Percentiles rank a stretch among this genome's conserved stretches.
These are phyloP conservation scores for Verticillium nubilum DNA, from an alignment of 2,329 filamentous ascomycete genomes.

Conservation along the genomic window DNA sequence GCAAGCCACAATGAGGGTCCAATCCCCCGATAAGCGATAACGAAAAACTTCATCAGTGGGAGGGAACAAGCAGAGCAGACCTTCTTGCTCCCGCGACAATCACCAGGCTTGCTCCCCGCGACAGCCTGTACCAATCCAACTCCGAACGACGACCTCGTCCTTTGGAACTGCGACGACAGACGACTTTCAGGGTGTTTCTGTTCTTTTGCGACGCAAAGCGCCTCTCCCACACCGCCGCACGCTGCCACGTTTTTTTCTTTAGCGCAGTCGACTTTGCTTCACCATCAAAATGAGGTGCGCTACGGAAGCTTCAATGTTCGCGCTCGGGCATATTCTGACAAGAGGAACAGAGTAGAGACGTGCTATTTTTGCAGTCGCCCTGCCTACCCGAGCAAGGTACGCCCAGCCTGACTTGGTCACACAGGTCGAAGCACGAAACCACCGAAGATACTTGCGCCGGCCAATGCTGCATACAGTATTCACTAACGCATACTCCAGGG, in stretches of 20 bases:
- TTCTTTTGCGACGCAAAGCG: background rate
- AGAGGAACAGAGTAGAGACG: constrained; percentile 32
- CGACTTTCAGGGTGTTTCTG: background rate
- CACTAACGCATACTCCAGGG: constrained; percentile 24
- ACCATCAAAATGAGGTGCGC: constrained; percentile 12
- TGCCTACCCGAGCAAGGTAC: constrained; percentile 41
- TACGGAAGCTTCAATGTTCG: background rate
- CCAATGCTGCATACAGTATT: background rate
- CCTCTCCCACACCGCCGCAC: background rate
- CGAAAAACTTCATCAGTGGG: background rate
- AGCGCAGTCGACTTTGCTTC: background rate
- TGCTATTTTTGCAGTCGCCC: constrained; percentile 43
- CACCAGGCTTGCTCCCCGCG: background rate
- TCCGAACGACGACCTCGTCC: background rate
- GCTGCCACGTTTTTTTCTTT: background rate
- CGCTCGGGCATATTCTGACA: background rate
- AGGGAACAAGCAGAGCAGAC: background rate
- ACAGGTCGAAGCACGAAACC: background rate
- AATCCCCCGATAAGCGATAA: background rate
- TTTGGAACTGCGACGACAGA: background rate
- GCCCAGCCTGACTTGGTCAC: constrained; percentile 32
- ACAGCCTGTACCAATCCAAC: background rate
- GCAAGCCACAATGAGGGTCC: background rate
- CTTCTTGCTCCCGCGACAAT: background rate
- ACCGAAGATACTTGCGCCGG: background rate